Base-by-base conservation (phyloP, 495 filamentous ascomycete genomes). In the Niebla homalea region DNA sequence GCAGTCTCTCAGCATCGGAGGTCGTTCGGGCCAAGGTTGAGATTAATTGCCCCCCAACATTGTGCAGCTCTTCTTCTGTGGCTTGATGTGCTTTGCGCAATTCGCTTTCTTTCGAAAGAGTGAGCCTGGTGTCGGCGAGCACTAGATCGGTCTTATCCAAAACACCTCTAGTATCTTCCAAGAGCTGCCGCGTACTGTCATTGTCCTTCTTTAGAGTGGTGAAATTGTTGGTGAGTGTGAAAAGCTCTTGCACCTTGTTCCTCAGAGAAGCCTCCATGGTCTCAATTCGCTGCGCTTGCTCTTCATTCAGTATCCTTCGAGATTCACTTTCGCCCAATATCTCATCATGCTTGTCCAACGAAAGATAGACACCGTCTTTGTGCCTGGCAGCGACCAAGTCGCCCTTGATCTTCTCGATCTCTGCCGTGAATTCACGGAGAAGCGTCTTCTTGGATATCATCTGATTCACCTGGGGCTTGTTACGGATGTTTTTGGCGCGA, bases 401-500 rank as follows among this genome's bases (percentile, higher is more conserved):
- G 46, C 83, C 84, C 68, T 93, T 94, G 38, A 98, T 74, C 59
- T 83, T 88, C 64, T 98, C 86, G 48, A 97, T 94, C 57, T 97
- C 93, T n/a, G 74, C 65, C 0, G 93, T 89, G 53, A 94, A 93
- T 47, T 98, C 93, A 23, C 76, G 77, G 0, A 98, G 76, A 18
- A 97, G 66, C 4, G 87, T 94, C 64, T 90, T 90, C 64, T 97
- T 98, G 16, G 85, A 87, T 48, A 95, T 77, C 58, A 84, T 76
- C 26, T 85, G 84, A 63, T 97, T 97, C 57, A 93, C 76, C 60
- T 98, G 92, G 4, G 92, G 92, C 63, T 96, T 95, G 64, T 98
- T 98, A 19, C 87, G 84, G 54, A 98, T 98, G 58, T 97, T 95
- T 69, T 98, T 98, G 3, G 93, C 92, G 19, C 92, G 77, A 62